Conservation (phyloP, 306 rosid species). For the Pyrus communis region DNA sequence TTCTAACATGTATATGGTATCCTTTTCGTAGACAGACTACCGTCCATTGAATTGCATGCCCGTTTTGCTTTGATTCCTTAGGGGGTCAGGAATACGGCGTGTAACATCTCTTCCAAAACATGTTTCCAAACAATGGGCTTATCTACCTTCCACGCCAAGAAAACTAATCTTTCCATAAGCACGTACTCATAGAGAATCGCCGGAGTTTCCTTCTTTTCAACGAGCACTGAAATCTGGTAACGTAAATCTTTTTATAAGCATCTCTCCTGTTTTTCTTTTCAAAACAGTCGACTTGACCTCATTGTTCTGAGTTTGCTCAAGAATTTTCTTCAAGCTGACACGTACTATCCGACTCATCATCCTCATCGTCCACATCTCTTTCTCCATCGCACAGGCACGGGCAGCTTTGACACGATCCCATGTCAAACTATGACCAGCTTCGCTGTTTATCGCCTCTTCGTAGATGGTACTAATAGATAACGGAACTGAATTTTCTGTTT, state of each 20-base stretch:
- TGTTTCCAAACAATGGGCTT: constrained; percentile 51
- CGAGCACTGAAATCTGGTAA: background rate
- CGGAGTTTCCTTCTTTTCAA: constrained; percentile 36
- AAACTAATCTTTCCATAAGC: constrained; percentile 64
- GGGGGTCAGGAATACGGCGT: constrained; percentile 26
- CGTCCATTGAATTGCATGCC: too few species aligned
- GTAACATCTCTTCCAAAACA: constrained; percentile 81
- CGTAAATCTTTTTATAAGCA: constrained; percentile 76
- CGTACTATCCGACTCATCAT: constrained; percentile 49
- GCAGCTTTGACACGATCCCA: constrained; percentile 55
- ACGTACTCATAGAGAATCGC: constrained; percentile 58
- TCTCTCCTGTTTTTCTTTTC: constrained; percentile 72
- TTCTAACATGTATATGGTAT: too few species aligned
- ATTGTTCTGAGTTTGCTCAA: constrained; percentile 59
- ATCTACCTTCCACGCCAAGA: constrained; percentile 65
- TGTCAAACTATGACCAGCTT: constrained; percentile 57
- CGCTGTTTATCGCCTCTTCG: constrained; percentile 66
- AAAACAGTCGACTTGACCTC: constrained; percentile 87
- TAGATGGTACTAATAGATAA: constrained; percentile 45
- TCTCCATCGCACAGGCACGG: constrained; percentile 44
- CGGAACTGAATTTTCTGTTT: constrained; percentile 60
- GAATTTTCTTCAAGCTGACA: constrained; percentile 65
- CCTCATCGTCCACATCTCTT: background rate
- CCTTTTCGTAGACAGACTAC: too few species aligned
- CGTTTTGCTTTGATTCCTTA: too few species aligned